phyloP scores from a whole-genome alignment of 2,329 filamentous ascomycete species.

The Allantophomopsis lycopodina region DNA sequence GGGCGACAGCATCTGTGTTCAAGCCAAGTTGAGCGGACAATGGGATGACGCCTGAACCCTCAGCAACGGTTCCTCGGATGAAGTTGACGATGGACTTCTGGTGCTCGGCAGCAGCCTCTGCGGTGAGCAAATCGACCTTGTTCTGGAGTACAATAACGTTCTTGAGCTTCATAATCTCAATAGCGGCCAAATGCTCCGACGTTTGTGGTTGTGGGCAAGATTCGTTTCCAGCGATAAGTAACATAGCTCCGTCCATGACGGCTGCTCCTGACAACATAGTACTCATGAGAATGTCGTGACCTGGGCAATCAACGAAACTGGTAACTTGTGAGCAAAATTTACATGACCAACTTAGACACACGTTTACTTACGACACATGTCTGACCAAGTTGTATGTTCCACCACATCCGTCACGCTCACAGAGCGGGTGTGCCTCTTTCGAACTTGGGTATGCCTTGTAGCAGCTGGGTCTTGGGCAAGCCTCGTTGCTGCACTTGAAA shows the following conservation, averaged over 20 bases:
- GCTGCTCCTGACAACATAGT: slow-evolving; percentile 99
- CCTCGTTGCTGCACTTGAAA: slow-evolving; percentile 90
- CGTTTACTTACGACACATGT: slow-evolving; percentile 70
- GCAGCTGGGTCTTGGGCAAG: slow-evolving; percentile 88
- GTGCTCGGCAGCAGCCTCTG: slow-evolving; percentile 86
- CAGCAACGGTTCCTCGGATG: slow-evolving; percentile 92
- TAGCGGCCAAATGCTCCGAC: slow-evolving; percentile 94
- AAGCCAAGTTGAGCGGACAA: slow-evolving; percentile 97
- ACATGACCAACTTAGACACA: slow-evolving; percentile 1
- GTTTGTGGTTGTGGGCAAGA: slow-evolving; percentile 96
- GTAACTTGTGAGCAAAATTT: slow-evolving; percentile 13
- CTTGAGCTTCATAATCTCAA: slow-evolving; percentile 99
- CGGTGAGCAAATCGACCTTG: slow-evolving; percentile 97
- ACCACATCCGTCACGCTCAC: slow-evolving; percentile 81
- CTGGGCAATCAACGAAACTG: slow-evolving; percentile 95
- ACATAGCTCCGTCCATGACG: slow-evolving; percentile 96
- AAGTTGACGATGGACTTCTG: slow-evolving; percentile 98
- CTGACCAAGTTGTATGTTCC: slow-evolving; percentile 80
- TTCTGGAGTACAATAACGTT: slow-evolving; percentile 99
- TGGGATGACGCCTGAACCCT: slow-evolving; percentile 88
- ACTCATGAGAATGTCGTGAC: slow-evolving; percentile 99
- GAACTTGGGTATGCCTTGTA: slow-evolving; percentile 97
- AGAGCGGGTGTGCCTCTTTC: slow-evolving; percentile 94
- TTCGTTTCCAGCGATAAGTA: slow-evolving; percentile 97
- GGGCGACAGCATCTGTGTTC: slow-evolving; percentile 98